Base-by-base conservation (phyloP, 139 green algal genomes). In the Picochlorum costavermella region DNA sequence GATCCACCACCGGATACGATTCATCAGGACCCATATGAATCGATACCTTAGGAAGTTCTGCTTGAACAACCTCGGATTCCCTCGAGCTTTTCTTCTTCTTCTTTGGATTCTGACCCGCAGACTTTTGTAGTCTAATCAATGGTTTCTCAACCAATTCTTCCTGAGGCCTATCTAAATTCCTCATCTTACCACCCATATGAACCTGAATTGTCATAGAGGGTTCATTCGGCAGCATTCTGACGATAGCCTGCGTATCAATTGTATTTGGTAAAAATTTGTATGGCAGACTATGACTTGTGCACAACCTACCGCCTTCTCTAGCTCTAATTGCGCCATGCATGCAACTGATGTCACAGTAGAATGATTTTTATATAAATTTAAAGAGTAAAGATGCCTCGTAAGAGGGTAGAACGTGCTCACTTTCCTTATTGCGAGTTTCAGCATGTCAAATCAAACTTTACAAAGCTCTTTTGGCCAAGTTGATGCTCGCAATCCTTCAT, bases 91-190 rank as follows among this genome's bases (percentile, higher is more conserved):
- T 70, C 43, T 80, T 68, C 26, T 70, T 60, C 64, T 69, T 51
- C 84, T 77, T 81, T 5, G 66, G 16, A 17, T 62, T 62, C 17
- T 76, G 61, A 3, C 62, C 58, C 0, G 81, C 67, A 57, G 67
- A 84, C 16, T 75, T 84, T 20, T 77, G 74, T 26, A 92, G 70
- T 6, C 85, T 73, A 1, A 48, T 44, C 26, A 91, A 55, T 3
- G 82, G 72, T 64, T 88, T 88, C 29, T 85, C 78, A 3, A 92
- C 74, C 1, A 72, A 60, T 71, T 92, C 85, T 40, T 74, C 70
- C 30, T 77, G 74, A 20, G 84, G 75, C 70, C 85, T 68, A 44
- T 90, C 75, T 37, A 91, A 62, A 61, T 86, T 83, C 14, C 80
- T 65, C 31, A 75, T 57, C 51, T 77, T 73, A 23, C 79, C 73